A percentile compares a stretch with the other conserved stretches of the same genome.
phyloP scores from a whole-genome alignment of 2,329 filamentous ascomycete genomes.

The Colletotrichum destructivum region DNA sequence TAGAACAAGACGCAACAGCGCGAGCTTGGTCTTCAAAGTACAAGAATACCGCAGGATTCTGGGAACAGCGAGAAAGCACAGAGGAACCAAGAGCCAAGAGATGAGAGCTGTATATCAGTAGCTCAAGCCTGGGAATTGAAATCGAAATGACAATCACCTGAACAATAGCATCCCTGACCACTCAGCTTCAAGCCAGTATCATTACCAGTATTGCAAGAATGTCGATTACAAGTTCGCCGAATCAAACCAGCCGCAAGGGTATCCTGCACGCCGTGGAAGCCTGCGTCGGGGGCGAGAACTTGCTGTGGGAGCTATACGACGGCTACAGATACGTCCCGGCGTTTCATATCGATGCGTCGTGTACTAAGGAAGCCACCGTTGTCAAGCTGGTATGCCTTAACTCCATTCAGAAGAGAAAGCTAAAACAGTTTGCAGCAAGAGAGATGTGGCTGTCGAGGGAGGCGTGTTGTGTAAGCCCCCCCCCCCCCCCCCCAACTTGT shows the following conservation, averaged over 20 bases:
- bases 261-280: not conserved
- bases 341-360: not conserved
- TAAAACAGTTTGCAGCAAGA: slow-evolving; percentile 4
- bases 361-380: not conserved
- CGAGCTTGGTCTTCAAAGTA: not conserved
- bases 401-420: not conserved
- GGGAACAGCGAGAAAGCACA: not conserved
- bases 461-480: slow-evolving; percentile 9
- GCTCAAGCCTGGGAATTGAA: too few species aligned
- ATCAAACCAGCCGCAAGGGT: slow-evolving; percentile 6
- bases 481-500: not conserved
- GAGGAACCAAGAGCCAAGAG: not conserved
- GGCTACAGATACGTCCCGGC: slow-evolving; percentile 1
- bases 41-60: not conserved
- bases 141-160: not conserved
- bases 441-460: slow-evolving; percentile 1
- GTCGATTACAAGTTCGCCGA: not conserved
- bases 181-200: not conserved
- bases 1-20: not conserved
- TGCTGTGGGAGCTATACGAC: not conserved
- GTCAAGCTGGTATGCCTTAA: not conserved
- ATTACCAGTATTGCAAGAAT: not conserved
- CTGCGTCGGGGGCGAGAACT: not conserved
- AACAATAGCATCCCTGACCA: not conserved
- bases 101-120: not conserved